Evolutionary conservation across 2,329 filamentous ascomycete genomes (phyloP), one percentile per base, ranked within the genome.

Genomic region (Nemania sp.): DNA sequence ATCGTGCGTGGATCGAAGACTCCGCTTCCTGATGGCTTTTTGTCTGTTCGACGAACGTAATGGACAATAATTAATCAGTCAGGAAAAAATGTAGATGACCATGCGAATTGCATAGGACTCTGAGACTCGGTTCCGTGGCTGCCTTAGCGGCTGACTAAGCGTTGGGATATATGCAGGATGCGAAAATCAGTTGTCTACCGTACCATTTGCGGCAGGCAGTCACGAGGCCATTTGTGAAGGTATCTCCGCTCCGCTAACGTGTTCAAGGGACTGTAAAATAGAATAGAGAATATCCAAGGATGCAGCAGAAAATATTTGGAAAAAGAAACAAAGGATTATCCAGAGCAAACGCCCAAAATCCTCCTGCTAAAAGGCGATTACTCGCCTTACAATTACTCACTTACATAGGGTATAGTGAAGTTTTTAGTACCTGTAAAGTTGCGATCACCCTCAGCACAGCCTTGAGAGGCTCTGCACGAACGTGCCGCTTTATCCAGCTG

Each of bases 401-500:
- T n/a, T n/a, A n/a, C n/a, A n/a, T n/a, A n/a, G n/a, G n/a, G 6
- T 6, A 28, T 6, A 28, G 6, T 6, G 12, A 12, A 41, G 26
- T 19, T 30, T 37, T 22, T 30, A 30, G 42, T 11, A 22, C 5
- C 6, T 37, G 22, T 26, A 24, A 51, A 54, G 41, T 41, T 54
- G 20, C 9, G 52, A 54, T 54, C 52, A 36, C 34, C 52, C 12
- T n/a, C 8, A 40, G 28, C 45, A 39, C 26, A n/a, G n/a, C n/a
- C n/a, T n/a, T n/a, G n/a, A 28, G 48, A 50, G 39, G 48, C 48
- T 50, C 48, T 44, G 39, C 15, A 15, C 14, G 22, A 24, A 17
- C 20, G 33, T 52, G 41, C 49, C 49, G 49, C 12, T 17, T 17
- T 52, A 52, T 46, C 49, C 49, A 52, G 41, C 24, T 52, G 26